These are phyloP conservation scores for Fraxinus americana DNA, from an alignment of 257 asterid genomes.

Conservation along the genomic window DNA sequence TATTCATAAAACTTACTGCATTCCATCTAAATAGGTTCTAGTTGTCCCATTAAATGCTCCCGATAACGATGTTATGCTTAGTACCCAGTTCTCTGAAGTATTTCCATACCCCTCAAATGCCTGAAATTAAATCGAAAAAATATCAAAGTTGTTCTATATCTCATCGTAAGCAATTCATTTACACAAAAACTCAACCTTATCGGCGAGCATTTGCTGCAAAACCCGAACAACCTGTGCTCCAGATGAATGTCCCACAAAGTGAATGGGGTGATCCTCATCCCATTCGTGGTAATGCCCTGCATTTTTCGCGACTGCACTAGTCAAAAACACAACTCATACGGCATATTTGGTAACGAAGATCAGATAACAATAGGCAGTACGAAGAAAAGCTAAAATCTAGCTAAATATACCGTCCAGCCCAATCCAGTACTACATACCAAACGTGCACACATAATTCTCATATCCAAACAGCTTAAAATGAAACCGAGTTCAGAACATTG, in stretches of 20 bases:
- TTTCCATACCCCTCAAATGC: slow-evolving; percentile 72
- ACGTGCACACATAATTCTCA: neutral
- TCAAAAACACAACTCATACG: neutral
- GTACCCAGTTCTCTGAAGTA: slow-evolving; percentile 80
- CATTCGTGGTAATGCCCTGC: slow-evolving; percentile 93
- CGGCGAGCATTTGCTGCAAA: slow-evolving; percentile 98
- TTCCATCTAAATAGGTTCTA: slow-evolving; percentile 88
- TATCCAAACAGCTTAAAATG: neutral
- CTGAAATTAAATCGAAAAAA: slow-evolving; percentile 37
- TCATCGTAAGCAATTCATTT: neutral
- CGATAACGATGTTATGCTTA: slow-evolving; percentile 86
- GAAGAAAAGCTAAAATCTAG: neutral
- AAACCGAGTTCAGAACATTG: neutral
- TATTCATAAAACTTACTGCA: slow-evolving; percentile 58
- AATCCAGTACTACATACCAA: neutral
- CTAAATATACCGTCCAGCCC: neutral
- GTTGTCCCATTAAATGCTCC: slow-evolving; percentile 99
- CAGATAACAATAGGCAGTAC: neutral
- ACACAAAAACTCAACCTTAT: slow-evolving; percentile 49
- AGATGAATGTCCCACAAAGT: slow-evolving; percentile 96
- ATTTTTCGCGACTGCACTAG: slow-evolving; percentile 19
- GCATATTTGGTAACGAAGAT: neutral
- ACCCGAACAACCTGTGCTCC: slow-evolving; percentile 94
- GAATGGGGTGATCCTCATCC: slow-evolving; percentile 98
- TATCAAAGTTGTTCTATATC: neutral